These are phyloP conservation scores for Nicotiana noctiflora DNA, from an alignment of 257 asterid genomes.

Conservation along the genomic window DNA sequence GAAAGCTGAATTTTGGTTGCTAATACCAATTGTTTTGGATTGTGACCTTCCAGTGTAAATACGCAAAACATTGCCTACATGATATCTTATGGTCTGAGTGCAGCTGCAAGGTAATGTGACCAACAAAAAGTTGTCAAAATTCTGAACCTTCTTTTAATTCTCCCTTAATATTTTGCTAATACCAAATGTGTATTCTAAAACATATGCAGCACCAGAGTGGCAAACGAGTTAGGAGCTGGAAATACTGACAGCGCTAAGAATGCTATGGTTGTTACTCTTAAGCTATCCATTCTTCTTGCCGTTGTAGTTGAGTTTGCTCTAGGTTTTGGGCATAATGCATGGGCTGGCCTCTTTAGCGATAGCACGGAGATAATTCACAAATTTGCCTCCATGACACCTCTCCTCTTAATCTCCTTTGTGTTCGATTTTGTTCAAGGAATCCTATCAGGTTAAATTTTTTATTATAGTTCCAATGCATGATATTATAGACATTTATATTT, in stretches of 20 bases:
- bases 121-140: background rate
- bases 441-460: conserved; percentile 42
- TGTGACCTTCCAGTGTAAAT: conserved; percentile 24
- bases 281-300: conserved; percentile 39
- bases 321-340: conserved; percentile 43
- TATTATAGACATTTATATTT: no score
- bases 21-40: background rate
- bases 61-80: conserved; percentile 41
- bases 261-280: conserved; percentile 60
- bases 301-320: conserved; percentile 32
- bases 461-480: background rate
- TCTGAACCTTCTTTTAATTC: background rate
- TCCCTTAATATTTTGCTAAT: background rate
- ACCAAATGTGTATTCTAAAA: background rate
- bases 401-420: conserved; percentile 43
- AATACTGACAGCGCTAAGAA: conserved; percentile 50
- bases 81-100: conserved; percentile 73
- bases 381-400: conserved; percentile 62
- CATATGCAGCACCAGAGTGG: conserved; percentile 71
- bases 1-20: background rate
- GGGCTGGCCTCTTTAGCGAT: conserved; percentile 67
- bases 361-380: conserved; percentile 43
- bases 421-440: conserved; percentile 67
- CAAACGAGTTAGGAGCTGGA: conserved; percentile 81
- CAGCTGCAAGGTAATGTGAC: conserved; percentile 66